Conservation (phyloP, 495 filamentous ascomycete genomes). For the Trichocladium uniseriatum region DNA sequence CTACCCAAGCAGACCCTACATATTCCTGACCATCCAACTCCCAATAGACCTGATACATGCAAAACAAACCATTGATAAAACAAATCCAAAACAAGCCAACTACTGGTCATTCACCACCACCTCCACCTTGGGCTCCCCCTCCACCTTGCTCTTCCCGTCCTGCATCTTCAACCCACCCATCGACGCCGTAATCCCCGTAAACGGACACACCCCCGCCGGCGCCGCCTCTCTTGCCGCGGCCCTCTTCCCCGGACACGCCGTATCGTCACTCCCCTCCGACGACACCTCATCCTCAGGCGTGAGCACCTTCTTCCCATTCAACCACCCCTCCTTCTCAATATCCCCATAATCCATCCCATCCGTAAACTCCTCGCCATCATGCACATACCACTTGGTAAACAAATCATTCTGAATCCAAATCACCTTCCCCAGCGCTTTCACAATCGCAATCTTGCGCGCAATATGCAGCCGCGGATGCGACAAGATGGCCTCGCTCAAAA, state of each 20-base stretch:
- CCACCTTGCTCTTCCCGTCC: neutral
- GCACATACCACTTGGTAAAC: constrained; percentile 65
- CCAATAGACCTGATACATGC: too few relatives aligned
- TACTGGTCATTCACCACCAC: neutral
- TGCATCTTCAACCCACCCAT: constrained; percentile 8
- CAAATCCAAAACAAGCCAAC: too few relatives aligned
- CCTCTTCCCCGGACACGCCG: neutral
- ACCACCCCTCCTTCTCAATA: constrained; percentile 53
- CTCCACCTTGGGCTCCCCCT: neutral
- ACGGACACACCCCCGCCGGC: constrained; percentile 16
- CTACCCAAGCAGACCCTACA: too few relatives aligned
- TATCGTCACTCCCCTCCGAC: constrained; percentile 12
- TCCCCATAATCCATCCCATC: constrained; percentile 47
- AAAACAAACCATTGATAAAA: too few relatives aligned
- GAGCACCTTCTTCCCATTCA: constrained; percentile 38
- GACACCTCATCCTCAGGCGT: constrained; percentile 18
- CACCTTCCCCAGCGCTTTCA: constrained; percentile 52
- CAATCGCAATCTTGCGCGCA: constrained; percentile 54
- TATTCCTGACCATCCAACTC: too few relatives aligned
- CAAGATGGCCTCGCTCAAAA: constrained; percentile 64
- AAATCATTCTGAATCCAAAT: constrained; percentile 74
- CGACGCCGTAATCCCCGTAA: constrained; percentile 11
- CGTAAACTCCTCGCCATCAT: constrained; percentile 61
- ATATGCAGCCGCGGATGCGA: constrained; percentile 56
- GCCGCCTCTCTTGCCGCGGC: neutral